Percentiles rank a stretch among this genome's conserved stretches.
phyloP scores from a whole-genome alignment of 1,284 basidiomycete species.

The Tausonia pullulans region DNA sequence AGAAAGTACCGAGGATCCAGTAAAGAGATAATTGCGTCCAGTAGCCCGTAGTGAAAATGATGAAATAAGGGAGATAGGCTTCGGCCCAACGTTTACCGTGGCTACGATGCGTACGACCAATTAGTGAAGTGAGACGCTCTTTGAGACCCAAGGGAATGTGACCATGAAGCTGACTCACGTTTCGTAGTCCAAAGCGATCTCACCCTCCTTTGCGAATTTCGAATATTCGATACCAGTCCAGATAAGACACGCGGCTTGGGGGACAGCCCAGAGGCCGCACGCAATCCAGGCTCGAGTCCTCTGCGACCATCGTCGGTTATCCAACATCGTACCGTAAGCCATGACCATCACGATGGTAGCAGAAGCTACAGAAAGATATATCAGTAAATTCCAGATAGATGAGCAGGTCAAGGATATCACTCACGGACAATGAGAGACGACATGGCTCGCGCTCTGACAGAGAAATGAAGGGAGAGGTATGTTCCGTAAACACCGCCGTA shows the following conservation, averaged over 20 bases:
- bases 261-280: slow-evolving; percentile 21
- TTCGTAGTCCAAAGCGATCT: no score
- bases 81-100: slow-evolving; percentile 9
- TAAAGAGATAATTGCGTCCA: slow-evolving; percentile 16
- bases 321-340: slow-evolving; percentile 22
- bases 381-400: no score
- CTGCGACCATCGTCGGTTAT: slow-evolving; percentile 19
- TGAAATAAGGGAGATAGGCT: slow-evolving; percentile 20
- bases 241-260: slow-evolving; percentile 22
- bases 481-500: slow-evolving; percentile 18
- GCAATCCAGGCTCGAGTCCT: slow-evolving; percentile 19
- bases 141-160: no score
- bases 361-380: neutral
- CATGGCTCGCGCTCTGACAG: slow-evolving; percentile 25
- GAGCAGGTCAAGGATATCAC: no score
- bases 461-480: slow-evolving; percentile 24
- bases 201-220: no score
- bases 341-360: slow-evolving; percentile 18
- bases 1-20: slow-evolving; percentile 24
- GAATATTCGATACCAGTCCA: slow-evolving; percentile 13
- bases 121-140: no score
- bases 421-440: slow-evolving; percentile 21
- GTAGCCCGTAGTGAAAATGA: slow-evolving; percentile 15
- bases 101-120: no score
- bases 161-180: no score